A percentile compares a stretch with the other conserved stretches of the same genome.
Evolutionary conservation across 2,329 filamentous ascomycete genomes (phyloP).

Genomic region (Colletotrichum lindemuthianum): DNA sequence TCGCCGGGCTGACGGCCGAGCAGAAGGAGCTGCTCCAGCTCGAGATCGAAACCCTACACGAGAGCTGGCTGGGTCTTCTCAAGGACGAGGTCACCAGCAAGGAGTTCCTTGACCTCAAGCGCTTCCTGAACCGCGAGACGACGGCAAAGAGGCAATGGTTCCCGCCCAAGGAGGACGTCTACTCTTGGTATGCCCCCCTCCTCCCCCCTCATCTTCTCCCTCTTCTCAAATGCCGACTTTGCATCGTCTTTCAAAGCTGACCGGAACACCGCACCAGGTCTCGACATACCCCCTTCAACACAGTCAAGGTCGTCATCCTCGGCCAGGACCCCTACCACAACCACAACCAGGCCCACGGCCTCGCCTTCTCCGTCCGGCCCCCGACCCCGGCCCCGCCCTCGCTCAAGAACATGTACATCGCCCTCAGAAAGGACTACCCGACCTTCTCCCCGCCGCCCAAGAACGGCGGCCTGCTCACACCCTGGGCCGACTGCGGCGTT

Average conservation of each 20-base stretch:
- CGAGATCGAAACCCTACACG: constrained; percentile 91
- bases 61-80: constrained; percentile 88
- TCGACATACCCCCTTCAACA: constrained; percentile 87
- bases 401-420: constrained; percentile 92
- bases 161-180: constrained; percentile 88
- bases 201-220: neutral
- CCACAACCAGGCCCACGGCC: constrained; percentile 91
- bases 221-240: neutral
- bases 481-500: constrained; percentile 94
- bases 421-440: constrained; percentile 89
- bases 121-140: constrained; percentile 83
- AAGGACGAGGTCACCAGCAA: constrained; percentile 85
- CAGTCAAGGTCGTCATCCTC: constrained; percentile 90
- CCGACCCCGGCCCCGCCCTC: constrained; percentile 90
- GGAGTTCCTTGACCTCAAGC: constrained; percentile 88
- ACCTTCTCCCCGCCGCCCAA: constrained; percentile 79
- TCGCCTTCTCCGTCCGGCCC: constrained; percentile 93
- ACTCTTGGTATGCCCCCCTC: constrained; percentile 78
- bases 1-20: constrained; percentile 80
- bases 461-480: constrained; percentile 83
- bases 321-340: constrained; percentile 99
- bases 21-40: constrained; percentile 84
- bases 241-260: constrained; percentile 33
- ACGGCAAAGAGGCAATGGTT: constrained; percentile 81
- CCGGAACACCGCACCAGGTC: constrained; percentile 72